These are phyloP conservation scores for Xylaria sp. DNA, from an alignment of 2,329 filamentous ascomycete genomes.

Conservation along the genomic window DNA sequence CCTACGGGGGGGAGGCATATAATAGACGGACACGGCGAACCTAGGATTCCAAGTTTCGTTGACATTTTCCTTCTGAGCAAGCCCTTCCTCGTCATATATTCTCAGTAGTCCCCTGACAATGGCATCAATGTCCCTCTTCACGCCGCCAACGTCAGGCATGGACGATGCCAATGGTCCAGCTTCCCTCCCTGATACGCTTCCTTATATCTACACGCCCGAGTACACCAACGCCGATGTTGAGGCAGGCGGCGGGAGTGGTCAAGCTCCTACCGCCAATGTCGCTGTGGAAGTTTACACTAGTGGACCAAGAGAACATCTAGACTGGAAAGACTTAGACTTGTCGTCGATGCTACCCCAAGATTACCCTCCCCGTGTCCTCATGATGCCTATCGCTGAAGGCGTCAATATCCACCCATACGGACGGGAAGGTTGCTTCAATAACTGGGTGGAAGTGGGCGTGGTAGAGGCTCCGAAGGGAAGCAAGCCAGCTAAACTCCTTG, in stretches of 20 bases:
- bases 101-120: neutral
- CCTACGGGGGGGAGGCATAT: neutral
- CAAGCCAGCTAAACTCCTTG: neutral
- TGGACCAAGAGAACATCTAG: neutral
- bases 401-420: conserved; percentile 5
- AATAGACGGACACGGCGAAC: neutral
- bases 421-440: neutral
- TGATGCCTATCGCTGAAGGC: neutral
- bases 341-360: neutral
- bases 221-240: no score
- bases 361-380: conserved; percentile 1
- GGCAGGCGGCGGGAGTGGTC: neutral
- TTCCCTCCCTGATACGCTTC: neutral
- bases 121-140: neutral
- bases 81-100: neutral
- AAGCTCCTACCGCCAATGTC: neutral
- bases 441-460: conserved; percentile 9
- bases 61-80: neutral
- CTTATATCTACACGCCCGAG: neutral
- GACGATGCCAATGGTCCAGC: neutral
- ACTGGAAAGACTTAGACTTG: conserved; percentile 9
- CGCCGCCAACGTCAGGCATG: neutral
- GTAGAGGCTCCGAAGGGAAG: neutral
- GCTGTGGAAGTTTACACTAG: no score
- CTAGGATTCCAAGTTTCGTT: neutral